Conservation (phyloP, 768 basidiomycete species). For the Xanthoconium purpureum region DNA sequence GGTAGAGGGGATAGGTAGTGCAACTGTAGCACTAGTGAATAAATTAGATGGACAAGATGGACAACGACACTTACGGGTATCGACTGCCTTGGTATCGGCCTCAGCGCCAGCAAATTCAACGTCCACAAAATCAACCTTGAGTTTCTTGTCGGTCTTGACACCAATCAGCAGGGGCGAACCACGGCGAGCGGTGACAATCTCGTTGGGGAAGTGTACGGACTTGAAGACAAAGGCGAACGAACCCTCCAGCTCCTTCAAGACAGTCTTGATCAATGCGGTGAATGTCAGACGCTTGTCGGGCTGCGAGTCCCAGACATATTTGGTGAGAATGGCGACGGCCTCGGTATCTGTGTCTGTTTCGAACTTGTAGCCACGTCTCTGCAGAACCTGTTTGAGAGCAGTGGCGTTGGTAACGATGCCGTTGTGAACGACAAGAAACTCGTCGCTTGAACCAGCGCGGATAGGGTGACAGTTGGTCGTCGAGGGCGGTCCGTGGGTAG, state of each 20-base stretch:
- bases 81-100: constrained; percentile 42
- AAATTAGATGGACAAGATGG: neutral
- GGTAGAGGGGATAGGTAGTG: constrained; percentile 51
- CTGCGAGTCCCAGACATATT: constrained; percentile 95
- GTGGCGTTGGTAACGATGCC: constrained; percentile 95
- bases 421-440: constrained; percentile 96
- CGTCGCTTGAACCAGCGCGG: constrained; percentile 71
- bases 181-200: constrained; percentile 93
- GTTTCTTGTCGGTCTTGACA: constrained; percentile 99
- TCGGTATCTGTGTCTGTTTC: constrained; percentile 97
- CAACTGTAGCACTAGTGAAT: constrained; percentile 27
- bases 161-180: constrained; percentile 96
- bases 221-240: constrained; percentile 99
- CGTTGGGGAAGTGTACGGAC: constrained; percentile 91
- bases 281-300: constrained; percentile 82
- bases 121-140: constrained; percentile 99
- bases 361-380: constrained; percentile 94
- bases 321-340: constrained; percentile 91
- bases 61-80: constrained; percentile 37
- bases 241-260: constrained; percentile 96
- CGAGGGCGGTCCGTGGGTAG: constrained; percentile 91
- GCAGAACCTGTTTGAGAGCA: constrained; percentile 87
- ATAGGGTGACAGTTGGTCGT: constrained; percentile 93
- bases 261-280: constrained; percentile 90
- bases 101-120: constrained; percentile 89